These are phyloP conservation scores for Aspergillus glaucus DNA, from an alignment of 2,329 filamentous ascomycete genomes.

Conservation along the genomic window DNA sequence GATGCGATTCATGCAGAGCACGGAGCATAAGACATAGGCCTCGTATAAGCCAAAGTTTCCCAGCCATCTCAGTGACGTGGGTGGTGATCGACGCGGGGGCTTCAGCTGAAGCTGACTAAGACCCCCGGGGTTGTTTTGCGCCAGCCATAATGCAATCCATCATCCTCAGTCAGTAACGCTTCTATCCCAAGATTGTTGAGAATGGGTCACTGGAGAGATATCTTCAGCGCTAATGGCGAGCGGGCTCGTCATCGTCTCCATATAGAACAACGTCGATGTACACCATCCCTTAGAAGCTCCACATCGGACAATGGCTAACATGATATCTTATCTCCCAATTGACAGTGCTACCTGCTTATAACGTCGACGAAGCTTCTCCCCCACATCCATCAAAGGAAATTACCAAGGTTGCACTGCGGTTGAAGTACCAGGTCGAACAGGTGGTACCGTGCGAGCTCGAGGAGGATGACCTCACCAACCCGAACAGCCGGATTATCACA, in stretches of 20 bases:
- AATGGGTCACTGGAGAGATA: slow-evolving; percentile 35
- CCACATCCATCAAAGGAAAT: slow-evolving; percentile 72
- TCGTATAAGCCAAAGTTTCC: no score
- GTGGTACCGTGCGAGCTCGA: slow-evolving; percentile 87
- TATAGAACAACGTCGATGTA: slow-evolving; percentile 38
- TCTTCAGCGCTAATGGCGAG: slow-evolving; percentile 24
- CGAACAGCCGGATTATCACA: slow-evolving; percentile 84
- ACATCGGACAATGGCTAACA: slow-evolving; percentile 7
- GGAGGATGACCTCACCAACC: slow-evolving; percentile 63
- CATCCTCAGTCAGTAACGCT: not conserved
- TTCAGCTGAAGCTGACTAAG: not conserved
- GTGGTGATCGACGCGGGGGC: not conserved
- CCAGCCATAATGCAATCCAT: not conserved
- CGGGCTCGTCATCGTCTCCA: slow-evolving; percentile 26
- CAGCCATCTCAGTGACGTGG: not conserved
- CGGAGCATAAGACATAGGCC: no score
- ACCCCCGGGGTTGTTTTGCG: not conserved
- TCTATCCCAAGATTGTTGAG: not conserved
- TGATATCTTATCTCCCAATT: not conserved
- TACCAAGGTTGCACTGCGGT: slow-evolving; percentile 79
- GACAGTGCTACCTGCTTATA: slow-evolving; percentile 39
- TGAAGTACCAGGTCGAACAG: slow-evolving; percentile 86
- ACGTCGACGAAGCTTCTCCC: slow-evolving; percentile 43
- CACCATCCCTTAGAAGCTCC: slow-evolving; percentile 14
- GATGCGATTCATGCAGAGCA: no score